These are phyloP conservation scores for Aspergillus versicolor DNA, from an alignment of 2,329 filamentous ascomycete genomes.

Conservation along the genomic window DNA sequence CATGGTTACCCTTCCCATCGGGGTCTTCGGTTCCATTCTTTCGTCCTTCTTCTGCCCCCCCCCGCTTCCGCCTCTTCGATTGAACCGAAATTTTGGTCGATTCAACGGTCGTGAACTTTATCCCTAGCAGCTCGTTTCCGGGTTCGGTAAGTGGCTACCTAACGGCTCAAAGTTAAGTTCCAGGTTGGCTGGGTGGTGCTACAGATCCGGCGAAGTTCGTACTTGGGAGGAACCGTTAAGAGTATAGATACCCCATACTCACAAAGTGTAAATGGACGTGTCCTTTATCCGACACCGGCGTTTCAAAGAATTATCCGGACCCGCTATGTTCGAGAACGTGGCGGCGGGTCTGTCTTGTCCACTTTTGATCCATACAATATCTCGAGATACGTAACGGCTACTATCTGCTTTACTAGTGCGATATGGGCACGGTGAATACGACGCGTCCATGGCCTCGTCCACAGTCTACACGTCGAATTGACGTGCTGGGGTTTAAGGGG, in stretches of 20 bases:
- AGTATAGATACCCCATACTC: too few relatives aligned
- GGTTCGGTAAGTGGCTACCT: not conserved
- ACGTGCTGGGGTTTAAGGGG: not conserved
- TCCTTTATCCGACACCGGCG: not conserved
- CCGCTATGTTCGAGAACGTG: conserved; percentile 10
- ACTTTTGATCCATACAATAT: not conserved
- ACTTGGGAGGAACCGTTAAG: too few relatives aligned
- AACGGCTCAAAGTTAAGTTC: not conserved
- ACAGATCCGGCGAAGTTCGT: too few relatives aligned
- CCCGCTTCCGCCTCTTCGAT: not conserved
- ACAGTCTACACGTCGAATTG: not conserved
- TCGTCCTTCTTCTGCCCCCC: not conserved
- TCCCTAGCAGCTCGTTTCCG: not conserved
- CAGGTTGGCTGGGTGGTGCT: too few relatives aligned
- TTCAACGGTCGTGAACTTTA: too few relatives aligned
- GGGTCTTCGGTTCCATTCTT: conserved; percentile 12
- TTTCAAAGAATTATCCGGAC: not conserved
- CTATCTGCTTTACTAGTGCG: not conserved
- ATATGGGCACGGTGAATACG: not conserved
- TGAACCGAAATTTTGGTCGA: not conserved
- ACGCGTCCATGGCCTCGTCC: not conserved
- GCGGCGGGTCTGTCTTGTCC: conserved; percentile 2
- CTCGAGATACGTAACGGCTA: not conserved
- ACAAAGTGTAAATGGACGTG: not conserved
- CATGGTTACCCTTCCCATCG: conserved; percentile 4